Conservation (phyloP, 345 rosid species). For the Toxicodendron radicans region DNA sequence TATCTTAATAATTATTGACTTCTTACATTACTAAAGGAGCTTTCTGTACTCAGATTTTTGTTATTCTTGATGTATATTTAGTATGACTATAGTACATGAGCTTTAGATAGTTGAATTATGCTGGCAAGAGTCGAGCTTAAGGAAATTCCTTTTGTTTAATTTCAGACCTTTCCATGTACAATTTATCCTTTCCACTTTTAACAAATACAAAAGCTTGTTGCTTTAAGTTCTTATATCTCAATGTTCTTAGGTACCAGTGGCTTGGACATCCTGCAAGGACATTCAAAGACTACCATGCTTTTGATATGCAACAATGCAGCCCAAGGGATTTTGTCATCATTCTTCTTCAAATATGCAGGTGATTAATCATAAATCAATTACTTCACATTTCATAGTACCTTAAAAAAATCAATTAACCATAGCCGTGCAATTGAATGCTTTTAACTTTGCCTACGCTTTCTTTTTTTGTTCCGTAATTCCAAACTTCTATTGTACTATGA, state of each 20-base stretch:
- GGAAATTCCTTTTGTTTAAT: not conserved
- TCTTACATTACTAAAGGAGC: not conserved
- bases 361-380: not conserved
- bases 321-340: slow-evolving; percentile 44
- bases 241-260: slow-evolving; percentile 32
- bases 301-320: slow-evolving; percentile 43
- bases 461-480: not conserved
- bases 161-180: not conserved
- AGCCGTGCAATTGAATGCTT: not conserved
- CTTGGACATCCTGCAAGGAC: slow-evolving; percentile 34
- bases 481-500: not conserved
- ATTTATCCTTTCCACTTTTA: not conserved
- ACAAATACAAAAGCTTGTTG: not conserved
- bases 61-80: too few relatives aligned
- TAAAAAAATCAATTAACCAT: not conserved
- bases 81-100: not conserved
- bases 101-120: not conserved
- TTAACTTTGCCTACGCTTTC: not conserved
- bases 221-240: not conserved
- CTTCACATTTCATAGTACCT: not conserved
- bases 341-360: slow-evolving; percentile 51
- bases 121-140: not conserved
- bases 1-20: not conserved
- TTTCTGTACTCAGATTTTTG: not conserved
- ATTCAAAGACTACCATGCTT: slow-evolving; percentile 41